Evolutionary conservation across 164 flowering plant genomes (phyloP).

Genomic region (Annona cherimola): DNA sequence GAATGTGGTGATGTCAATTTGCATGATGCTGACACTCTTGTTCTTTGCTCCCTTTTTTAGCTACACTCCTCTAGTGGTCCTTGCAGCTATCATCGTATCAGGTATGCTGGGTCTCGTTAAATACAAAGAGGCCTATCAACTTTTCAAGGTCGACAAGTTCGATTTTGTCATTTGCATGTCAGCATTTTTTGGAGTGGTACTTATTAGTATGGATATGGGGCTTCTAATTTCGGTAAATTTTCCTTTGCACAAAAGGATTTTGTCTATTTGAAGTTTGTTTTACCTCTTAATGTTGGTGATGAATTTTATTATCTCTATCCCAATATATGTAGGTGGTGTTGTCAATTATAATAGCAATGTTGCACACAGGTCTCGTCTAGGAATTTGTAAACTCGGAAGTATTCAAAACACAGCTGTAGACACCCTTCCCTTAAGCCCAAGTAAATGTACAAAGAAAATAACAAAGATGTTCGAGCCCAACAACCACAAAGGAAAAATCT

Average conservation of each 20-base stretch:
- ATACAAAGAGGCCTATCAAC: conserved; percentile 42
- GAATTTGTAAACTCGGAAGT: conserved; percentile 52
- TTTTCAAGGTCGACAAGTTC: conserved; percentile 70
- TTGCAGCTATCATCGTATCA: conserved; percentile 78
- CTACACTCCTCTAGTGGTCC: conserved; percentile 85
- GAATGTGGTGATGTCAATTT: conserved; percentile 60
- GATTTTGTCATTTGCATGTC: conserved; percentile 76
- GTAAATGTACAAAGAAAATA: no score
- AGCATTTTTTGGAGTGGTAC: conserved; percentile 66
- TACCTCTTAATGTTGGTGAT: neutral
- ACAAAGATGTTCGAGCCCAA: no score
- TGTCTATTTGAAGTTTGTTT: no score
- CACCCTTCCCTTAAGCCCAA: no score
- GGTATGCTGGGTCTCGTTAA: conserved; percentile 88
- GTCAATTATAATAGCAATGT: conserved; percentile 48
- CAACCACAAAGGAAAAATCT: no score
- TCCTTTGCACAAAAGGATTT: no score
- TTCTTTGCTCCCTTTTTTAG: conserved; percentile 73
- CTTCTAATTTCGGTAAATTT: conserved; percentile 55
- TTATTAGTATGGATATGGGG: conserved; percentile 73
- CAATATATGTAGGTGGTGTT: conserved; percentile 44
- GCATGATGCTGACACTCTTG: conserved; percentile 65
- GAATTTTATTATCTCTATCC: conserved; percentile 47
- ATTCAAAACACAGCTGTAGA: conserved; percentile 32
- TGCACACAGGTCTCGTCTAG: conserved; percentile 69